Evolutionary conservation across 345 rosid genomes (phyloP), one percentile per base, ranked within the genome.

Genomic region (Citrus hindsii): DNA sequence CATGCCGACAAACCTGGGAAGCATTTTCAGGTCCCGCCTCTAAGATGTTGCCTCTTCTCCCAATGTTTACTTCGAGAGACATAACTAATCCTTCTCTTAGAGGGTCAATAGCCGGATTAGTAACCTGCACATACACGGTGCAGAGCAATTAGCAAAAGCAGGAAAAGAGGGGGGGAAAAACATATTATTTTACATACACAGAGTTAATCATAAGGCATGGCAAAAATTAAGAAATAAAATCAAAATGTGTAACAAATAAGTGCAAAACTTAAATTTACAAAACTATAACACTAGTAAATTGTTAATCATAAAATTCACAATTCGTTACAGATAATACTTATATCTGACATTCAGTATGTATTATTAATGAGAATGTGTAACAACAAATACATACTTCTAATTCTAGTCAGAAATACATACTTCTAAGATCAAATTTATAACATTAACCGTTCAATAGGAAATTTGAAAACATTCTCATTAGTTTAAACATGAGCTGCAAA

Each of bases 81-180:
- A 96, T 94, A 79, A 96, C 99, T 76, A 96, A 83, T 37, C 99
- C 98, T 86, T 96, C 99, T 80, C 99, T 88, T 24, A 96, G 92
- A 51, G 99, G 99, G 71, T 96, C 99, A 79, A 96, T 96, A 80
- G 99, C 97, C 70, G 99, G 99, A 85, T 96, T 96, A 77, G 99
- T 96, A 60, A 96, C 99, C 98, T 96, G 87, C 61, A 75, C 67
- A 64, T 67, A 79, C 61, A 53, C 24, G 74, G 74, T 33, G 28
- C 24, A 60, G 38, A 81, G 67, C 32, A 82, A 51, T 60, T 55
- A 46, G 73, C 19, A 51, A 79, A 61, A 48, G 10, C 74, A 35
- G 59, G 4, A 21, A 33, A 63, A 75, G 19, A 51, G 22, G 1
- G 22, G 56, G 19, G 18, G 0, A 3, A 16, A 16, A 4, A 18